Evolutionary conservation across 2,329 filamentous ascomycete species (phyloP).

Genomic region (Elsinoe batatas): DNA sequence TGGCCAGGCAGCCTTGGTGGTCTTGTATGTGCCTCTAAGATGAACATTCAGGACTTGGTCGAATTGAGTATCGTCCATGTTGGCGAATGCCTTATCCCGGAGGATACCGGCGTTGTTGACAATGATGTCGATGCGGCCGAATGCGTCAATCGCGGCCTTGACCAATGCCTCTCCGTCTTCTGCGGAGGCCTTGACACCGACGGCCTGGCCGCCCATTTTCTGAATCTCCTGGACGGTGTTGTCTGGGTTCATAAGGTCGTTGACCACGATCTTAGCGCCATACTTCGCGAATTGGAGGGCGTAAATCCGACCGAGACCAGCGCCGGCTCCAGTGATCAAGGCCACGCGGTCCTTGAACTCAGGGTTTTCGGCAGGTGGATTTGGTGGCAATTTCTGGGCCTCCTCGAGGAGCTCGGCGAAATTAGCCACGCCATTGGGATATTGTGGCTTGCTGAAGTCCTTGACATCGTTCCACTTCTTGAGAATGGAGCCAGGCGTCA

Average conservation of each 20-base stretch:
- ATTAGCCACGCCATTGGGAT: constrained; percentile 77
- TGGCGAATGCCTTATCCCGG: constrained; percentile 92
- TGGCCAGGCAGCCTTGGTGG: constrained; percentile 95
- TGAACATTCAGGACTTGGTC: constrained; percentile 87
- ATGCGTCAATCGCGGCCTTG: constrained; percentile 86
- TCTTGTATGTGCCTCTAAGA: constrained; percentile 88
- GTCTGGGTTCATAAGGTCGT: constrained; percentile 90
- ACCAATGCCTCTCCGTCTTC: constrained; percentile 87
- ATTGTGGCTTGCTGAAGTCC: constrained; percentile 74
- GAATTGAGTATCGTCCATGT: constrained; percentile 95
- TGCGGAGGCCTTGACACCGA: constrained; percentile 85
- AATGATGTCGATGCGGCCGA: constrained; percentile 85
- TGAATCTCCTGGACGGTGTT: constrained; percentile 86
- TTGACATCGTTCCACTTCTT: constrained; percentile 82
- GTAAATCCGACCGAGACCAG: constrained; percentile 86
- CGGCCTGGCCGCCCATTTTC: constrained; percentile 78
- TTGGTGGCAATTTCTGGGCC: constrained; percentile 66
- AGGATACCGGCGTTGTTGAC: constrained; percentile 98
- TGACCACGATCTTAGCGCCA: constrained; percentile 81
- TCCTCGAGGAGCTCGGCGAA: constrained; percentile 79
- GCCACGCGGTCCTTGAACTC: constrained; percentile 79
- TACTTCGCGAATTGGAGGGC: constrained; percentile 76
- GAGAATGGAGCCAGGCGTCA: constrained; percentile 79
- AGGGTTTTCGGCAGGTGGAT: constrained; percentile 60
- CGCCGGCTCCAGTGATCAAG: constrained; percentile 78